phyloP scores from a whole-genome alignment of 2,329 filamentous ascomycete genomes.

The Phoma sp. region DNA sequence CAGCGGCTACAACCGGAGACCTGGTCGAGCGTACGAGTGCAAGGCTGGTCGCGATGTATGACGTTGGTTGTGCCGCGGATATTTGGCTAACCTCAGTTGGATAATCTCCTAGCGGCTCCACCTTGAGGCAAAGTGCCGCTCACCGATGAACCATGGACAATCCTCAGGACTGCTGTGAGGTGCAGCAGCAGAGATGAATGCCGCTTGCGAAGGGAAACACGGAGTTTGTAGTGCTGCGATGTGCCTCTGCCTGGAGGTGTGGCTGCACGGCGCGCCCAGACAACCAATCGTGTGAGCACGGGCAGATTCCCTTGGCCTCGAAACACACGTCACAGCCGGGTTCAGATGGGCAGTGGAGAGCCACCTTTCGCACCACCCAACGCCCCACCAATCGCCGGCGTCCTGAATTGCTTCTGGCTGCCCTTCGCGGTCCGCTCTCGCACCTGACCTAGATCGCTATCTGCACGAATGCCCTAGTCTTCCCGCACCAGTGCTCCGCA shows the following conservation, averaged over 20 bases:
- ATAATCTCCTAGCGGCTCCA: constrained; percentile 13
- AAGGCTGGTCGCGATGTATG: constrained; percentile 16
- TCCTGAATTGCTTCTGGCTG: constrained; percentile 13
- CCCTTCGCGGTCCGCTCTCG: constrained; percentile 13
- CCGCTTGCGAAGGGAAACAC: neutral
- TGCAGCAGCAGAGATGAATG: constrained; percentile 2
- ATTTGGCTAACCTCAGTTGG: constrained; percentile 14
- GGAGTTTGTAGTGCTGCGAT: neutral
- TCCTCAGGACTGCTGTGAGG: neutral
- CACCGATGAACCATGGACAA: neutral
- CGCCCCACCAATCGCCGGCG: constrained; percentile 14
- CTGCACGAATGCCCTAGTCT: constrained; percentile 17
- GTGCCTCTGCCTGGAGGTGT: constrained; percentile 3
- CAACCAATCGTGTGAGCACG: constrained; percentile 15
- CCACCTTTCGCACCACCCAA: constrained; percentile 12
- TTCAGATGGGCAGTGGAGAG: constrained; percentile 8
- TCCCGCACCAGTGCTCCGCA: constrained; percentile 15
- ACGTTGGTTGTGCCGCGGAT: constrained; percentile 12
- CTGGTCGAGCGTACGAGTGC: constrained; percentile 4
- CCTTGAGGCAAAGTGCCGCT: constrained; percentile 2
- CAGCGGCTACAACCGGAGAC: neutral
- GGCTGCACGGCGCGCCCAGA: constrained; percentile 1
- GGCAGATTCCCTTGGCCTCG: constrained; percentile 11
- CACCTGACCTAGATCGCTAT: constrained; percentile 20
- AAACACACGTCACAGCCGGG: constrained; percentile 11